A percentile compares a stretch with the other conserved stretches of the same genome.
phyloP scores from a whole-genome alignment of 257 asterid genomes.

The Solanum pennellii region DNA sequence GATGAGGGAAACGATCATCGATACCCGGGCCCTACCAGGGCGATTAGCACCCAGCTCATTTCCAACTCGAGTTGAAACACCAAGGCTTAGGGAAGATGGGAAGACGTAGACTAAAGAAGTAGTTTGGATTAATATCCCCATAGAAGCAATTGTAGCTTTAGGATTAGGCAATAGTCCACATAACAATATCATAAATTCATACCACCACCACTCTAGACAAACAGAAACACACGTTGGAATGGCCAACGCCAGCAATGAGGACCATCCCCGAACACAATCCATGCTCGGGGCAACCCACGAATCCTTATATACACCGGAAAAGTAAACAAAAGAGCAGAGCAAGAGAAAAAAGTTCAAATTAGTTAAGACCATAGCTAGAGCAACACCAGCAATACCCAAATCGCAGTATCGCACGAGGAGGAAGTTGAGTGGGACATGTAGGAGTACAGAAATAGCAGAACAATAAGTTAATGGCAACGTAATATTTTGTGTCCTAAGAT shows the following conservation, averaged over 20 bases:
- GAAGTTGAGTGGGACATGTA: slow-evolving; percentile 69
- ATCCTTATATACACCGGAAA: slow-evolving; percentile 51
- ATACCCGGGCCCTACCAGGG: slow-evolving; percentile 50
- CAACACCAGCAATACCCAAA: slow-evolving; percentile 71
- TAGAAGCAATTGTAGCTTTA: slow-evolving; percentile 66
- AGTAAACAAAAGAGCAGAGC: slow-evolving; percentile 35
- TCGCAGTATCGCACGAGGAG: slow-evolving; percentile 36
- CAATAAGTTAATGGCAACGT: slow-evolving; percentile 73
- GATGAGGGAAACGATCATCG: slow-evolving; percentile 44
- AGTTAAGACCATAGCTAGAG: slow-evolving; percentile 75
- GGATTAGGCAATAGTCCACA: slow-evolving; percentile 71
- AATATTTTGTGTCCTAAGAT: slow-evolving; percentile 61
- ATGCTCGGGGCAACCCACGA: slow-evolving; percentile 64
- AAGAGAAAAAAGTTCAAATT: slow-evolving; percentile 55
- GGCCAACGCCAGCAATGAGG: slow-evolving; percentile 43
- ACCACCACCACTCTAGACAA: slow-evolving; percentile 98
- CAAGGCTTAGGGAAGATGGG: slow-evolving; percentile 72
- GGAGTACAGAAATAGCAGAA: slow-evolving; percentile 40
- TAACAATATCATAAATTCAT: slow-evolving; percentile 76
- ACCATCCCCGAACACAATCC: slow-evolving; percentile 73
- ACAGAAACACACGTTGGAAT: slow-evolving; percentile 82
- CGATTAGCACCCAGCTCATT: slow-evolving; percentile 70
- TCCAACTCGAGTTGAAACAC: slow-evolving; percentile 72
- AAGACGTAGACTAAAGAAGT: slow-evolving; percentile 81
- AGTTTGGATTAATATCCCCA: slow-evolving; percentile 86